Base-by-base conservation (phyloP, 2,329 filamentous ascomycete genomes). In the Neoarthrinium moseri region DNA sequence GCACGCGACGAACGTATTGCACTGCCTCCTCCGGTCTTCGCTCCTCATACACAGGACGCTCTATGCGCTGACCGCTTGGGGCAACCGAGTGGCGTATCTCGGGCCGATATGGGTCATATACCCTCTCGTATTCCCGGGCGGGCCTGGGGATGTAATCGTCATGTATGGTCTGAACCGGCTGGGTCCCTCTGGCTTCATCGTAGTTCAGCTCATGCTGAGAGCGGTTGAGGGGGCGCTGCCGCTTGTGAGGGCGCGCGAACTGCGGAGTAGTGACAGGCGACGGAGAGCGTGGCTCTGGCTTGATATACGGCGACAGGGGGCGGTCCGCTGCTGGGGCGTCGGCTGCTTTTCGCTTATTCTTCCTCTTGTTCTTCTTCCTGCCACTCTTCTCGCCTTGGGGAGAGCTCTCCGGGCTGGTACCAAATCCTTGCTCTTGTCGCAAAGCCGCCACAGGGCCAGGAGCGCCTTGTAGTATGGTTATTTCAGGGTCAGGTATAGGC, bases 221-320 rank as follows among this genome's bases (percentile, higher is more conserved):
- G 39, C 67, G 69, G 35, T 69, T 64, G 22, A 65, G 62, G 36
- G 78, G 72, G 51, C 75, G 74, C 56, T 75, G 74, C 41, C 81
- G 75, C 60, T 85, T 86, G 53, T 68, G 70, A 8, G 81, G 77
- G 39, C 80, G 73, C 24, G 72, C 62, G 49, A 75, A 72, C n/a
- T 76, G 70, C 17, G 74, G 73, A 15, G 73, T 73, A 49, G 68
- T 68, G 41, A 83, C 63, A 7, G 81, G 82, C 6, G 82, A 85
- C 2, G 79, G 77, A 2, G 83, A 86, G 38, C 71, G 73, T n/a
- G 83, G 83, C 58, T 87, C 83, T 20, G 75, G 67, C 57, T 86
- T 87, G 55, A 86, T 83, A 51, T 75, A 73, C 8, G 80, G 78
- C 26, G 72, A 74, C 29, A 63, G 64, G 42, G 74, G 71, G 33